These are phyloP conservation scores for Margaritispora aquatica DNA, from an alignment of 495 filamentous ascomycete species.

Conservation along the genomic window DNA sequence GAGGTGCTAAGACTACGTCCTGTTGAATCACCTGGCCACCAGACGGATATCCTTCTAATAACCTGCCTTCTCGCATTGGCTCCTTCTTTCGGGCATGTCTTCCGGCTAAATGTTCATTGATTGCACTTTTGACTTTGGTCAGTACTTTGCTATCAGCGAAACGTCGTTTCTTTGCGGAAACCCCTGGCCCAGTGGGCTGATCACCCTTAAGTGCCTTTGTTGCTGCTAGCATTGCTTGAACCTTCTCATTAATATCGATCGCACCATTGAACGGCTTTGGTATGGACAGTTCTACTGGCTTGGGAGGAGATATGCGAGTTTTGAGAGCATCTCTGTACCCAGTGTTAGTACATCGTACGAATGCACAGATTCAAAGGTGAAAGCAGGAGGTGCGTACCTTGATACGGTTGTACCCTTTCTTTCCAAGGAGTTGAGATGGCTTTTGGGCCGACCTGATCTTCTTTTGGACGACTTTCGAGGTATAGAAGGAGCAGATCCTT, in stretches of 20 bases:
- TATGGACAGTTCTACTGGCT: neutral
- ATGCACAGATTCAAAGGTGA: neutral
- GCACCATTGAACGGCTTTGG: neutral
- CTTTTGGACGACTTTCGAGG: constrained; percentile 19
- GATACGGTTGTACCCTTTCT: neutral
- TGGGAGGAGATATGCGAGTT: neutral
- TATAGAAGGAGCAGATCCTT: constrained; percentile 6
- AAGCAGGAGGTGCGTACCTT: neutral
- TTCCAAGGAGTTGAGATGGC: neutral
- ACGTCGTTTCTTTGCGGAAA: constrained; percentile 13
- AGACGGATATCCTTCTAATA: neutral
- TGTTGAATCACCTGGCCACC: neutral
- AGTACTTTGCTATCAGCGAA: constrained; percentile 19
- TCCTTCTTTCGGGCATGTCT: constrained; percentile 2
- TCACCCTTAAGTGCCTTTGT: constrained; percentile 18
- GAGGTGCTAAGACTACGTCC: constrained; percentile 1
- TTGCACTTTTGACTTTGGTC: constrained; percentile 19
- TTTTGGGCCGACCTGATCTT: constrained; percentile 5
- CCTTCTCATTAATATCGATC: constrained; percentile 20
- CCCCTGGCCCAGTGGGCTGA: neutral
- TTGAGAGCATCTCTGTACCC: neutral
- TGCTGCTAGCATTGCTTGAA: constrained; percentile 28
- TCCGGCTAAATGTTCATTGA: constrained; percentile 11
- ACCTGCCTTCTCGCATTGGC: neutral
- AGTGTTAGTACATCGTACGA: neutral